Percentiles rank a stretch among this genome's conserved stretches.
These are phyloP conservation scores for Blastobotrys elegans DNA, from an alignment of 1,139 yeast genomes.

Conservation along the genomic window DNA sequence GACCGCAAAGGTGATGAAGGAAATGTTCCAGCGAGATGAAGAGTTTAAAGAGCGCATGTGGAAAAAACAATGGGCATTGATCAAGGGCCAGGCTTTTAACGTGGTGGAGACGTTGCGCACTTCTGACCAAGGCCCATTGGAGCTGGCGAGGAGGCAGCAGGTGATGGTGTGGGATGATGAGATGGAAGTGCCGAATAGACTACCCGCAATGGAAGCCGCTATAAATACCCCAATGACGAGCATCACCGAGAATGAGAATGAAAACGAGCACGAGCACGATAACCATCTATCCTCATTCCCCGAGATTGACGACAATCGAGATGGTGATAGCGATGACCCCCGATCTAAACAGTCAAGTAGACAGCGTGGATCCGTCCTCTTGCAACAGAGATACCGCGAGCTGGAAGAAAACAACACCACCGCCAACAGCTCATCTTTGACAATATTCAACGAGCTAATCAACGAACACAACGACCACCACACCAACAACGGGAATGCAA, in stretches of 20 bases:
- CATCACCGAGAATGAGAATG: not conserved
- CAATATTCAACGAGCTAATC: conserved; percentile 3
- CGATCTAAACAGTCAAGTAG: not conserved
- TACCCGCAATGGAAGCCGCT: conserved; percentile 23
- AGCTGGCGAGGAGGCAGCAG: conserved; percentile 55
- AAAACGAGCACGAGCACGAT: not conserved
- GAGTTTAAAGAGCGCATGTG: conserved; percentile 67
- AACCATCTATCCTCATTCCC: conserved; percentile 10
- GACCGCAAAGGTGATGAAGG: conserved; percentile 44
- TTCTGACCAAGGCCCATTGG: conserved; percentile 61
- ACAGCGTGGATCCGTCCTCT: conserved; percentile 20
- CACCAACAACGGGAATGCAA: conserved; percentile 2
- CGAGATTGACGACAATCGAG: not conserved
- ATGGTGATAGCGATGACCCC: not conserved
- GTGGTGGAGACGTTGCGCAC: conserved; percentile 61
- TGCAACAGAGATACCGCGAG: conserved; percentile 27
- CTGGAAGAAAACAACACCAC: conserved; percentile 11
- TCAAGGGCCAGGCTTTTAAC: conserved; percentile 77
- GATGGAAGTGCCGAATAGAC: conserved; percentile 51
- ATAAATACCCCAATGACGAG: conserved; percentile 21
- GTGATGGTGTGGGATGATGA: conserved; percentile 57
- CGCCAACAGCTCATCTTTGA: not conserved
- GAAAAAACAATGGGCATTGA: conserved; percentile 61
- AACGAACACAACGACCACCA: not conserved
- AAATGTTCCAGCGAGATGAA: conserved; percentile 49